Percentiles rank a stretch among this genome's conserved stretches.
Evolutionary conservation across 768 basidiomycete genomes (phyloP).

Genomic region (Lyophyllum decastes): DNA sequence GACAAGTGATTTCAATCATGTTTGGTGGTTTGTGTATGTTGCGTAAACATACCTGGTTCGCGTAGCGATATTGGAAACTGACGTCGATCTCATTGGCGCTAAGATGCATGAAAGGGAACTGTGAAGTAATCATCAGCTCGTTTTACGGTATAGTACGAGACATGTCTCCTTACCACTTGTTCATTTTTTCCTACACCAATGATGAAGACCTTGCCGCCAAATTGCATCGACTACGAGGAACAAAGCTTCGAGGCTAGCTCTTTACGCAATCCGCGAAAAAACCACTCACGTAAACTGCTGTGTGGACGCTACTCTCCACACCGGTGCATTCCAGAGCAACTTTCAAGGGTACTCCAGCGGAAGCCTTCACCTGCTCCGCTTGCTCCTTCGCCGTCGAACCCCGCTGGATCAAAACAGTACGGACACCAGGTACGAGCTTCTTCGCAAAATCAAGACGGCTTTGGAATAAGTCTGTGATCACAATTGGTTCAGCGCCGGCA

Average conservation of each 20-base stretch:
- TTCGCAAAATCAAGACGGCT: conserved; percentile 68
- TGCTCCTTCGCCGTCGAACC: conserved; percentile 46
- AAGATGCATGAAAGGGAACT: conserved; percentile 77
- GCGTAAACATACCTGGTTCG: conserved; percentile 48
- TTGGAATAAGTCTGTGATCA: conserved; percentile 70
- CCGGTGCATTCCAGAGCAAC: conserved; percentile 67
- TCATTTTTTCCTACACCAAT: conserved; percentile 71
- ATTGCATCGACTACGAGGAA: conserved; percentile 51
- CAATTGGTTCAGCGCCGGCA: conserved; percentile 68
- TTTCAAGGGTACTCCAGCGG: conserved; percentile 49
- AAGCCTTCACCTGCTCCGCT: conserved; percentile 52
- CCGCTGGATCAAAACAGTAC: conserved; percentile 56
- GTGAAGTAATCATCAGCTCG: neutral
- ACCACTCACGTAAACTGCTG: conserved; percentile 53
- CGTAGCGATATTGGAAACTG: conserved; percentile 69
- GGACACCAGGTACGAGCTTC: conserved; percentile 58
- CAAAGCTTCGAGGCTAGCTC: neutral
- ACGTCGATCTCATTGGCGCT: conserved; percentile 72
- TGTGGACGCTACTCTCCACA: conserved; percentile 60
- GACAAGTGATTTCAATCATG: neutral
- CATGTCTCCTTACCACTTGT: conserved; percentile 42
- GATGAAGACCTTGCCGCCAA: conserved; percentile 70
- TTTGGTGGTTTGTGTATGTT: neutral
- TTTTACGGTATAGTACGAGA: neutral
- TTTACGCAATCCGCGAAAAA: neutral